These are phyloP conservation scores for Didymella exigua DNA, from an alignment of 2,329 filamentous ascomycete species.

Conservation along the genomic window DNA sequence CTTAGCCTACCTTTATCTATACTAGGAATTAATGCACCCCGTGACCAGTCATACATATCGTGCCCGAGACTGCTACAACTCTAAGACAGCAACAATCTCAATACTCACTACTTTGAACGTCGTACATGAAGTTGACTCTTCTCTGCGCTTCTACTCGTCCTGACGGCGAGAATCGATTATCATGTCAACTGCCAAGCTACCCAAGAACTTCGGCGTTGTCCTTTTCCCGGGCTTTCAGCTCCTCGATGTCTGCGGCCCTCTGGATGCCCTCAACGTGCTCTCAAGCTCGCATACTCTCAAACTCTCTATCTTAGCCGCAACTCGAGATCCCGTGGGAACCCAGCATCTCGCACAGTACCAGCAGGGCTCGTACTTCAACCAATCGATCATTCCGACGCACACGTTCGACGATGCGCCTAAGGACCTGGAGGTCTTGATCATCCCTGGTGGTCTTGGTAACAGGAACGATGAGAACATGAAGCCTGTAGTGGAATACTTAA, in stretches of 20 bases:
- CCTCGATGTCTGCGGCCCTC: conserved; percentile 51
- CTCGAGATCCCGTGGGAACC: conserved; percentile 45
- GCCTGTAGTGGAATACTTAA: conserved; percentile 46
- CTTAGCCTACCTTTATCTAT: not conserved
- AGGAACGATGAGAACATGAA: conserved; percentile 36
- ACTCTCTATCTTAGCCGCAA: conserved; percentile 43
- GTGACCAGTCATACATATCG: not conserved
- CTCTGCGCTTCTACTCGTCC: not conserved
- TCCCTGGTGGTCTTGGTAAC: conserved; percentile 66
- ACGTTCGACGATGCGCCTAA: conserved; percentile 60
- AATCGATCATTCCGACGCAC: conserved; percentile 56
- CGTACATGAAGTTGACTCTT: not conserved
- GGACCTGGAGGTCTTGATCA: conserved; percentile 66
- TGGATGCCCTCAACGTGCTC: conserved; percentile 54
- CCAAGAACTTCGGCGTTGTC: conserved; percentile 41
- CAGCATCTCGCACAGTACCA: conserved; percentile 15
- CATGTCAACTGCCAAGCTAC: conserved; percentile 19
- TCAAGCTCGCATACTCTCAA: conserved; percentile 31
- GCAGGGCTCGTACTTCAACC: conserved; percentile 37
- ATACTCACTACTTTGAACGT: too few species aligned
- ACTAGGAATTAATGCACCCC: not conserved
- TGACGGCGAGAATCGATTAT: not conserved
- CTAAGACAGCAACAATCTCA: not conserved
- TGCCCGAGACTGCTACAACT: not conserved
- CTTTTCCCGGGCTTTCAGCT: conserved; percentile 49